These are phyloP conservation scores for Fusarium miscanthi DNA, from an alignment of 2,329 filamentous ascomycete genomes.

Conservation along the genomic window DNA sequence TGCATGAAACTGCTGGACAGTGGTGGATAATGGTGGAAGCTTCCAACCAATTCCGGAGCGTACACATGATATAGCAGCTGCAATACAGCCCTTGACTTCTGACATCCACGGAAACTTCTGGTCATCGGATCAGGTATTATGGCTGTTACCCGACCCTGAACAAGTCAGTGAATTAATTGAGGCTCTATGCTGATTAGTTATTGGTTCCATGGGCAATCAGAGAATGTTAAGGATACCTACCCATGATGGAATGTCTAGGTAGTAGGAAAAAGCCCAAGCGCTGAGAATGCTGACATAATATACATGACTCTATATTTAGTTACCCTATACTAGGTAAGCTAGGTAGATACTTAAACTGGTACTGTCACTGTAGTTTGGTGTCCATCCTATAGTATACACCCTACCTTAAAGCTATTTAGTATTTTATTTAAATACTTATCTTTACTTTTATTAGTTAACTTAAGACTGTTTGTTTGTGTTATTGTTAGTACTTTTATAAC, in stretches of 20 bases:
- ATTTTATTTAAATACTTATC: rapidly evolving
- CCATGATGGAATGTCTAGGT: background rate
- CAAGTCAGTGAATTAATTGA: too few relatives aligned
- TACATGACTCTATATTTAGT: rapidly evolving
- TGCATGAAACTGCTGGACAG: conserved; percentile 34
- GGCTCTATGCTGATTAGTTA: background rate
- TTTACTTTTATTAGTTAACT: too few relatives aligned
- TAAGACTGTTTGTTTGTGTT: background rate
- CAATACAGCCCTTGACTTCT: background rate
- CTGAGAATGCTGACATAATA: background rate
- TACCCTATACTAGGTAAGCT: background rate
- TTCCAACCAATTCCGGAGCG: conserved; percentile 23
- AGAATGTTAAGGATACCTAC: background rate
- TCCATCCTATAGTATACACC: background rate
- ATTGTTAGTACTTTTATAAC: too few relatives aligned
- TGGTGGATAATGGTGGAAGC: conserved; percentile 38
- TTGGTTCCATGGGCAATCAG: background rate
- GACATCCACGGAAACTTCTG: background rate
- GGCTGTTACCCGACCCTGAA: background rate
- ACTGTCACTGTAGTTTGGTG: background rate
- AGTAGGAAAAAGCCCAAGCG: background rate
- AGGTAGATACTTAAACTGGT: too few relatives aligned
- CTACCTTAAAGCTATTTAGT: background rate
- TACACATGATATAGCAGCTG: background rate
- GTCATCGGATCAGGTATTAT: background rate